phyloP scores from a whole-genome alignment of 2,329 filamentous ascomycete species.

The Basipetospora chlamydospora region DNA sequence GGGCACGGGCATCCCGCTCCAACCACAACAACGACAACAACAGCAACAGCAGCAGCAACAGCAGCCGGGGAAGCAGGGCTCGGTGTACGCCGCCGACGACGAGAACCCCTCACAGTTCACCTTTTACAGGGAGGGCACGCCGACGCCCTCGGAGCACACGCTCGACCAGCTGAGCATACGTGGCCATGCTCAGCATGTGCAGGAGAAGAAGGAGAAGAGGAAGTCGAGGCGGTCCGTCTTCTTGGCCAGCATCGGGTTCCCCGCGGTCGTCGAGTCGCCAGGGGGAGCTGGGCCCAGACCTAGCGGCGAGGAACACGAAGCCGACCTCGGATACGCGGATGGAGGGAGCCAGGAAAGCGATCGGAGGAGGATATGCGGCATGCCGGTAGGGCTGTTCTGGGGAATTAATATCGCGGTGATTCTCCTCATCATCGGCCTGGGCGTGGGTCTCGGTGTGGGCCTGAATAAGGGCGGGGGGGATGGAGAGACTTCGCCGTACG shows the following conservation, averaged over 20 bases:
- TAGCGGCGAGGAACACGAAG: not conserved
- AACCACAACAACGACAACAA: too few species aligned
- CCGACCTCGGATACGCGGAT: not conserved
- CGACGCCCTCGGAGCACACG: constrained; percentile 5
- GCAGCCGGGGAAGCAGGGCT: too few species aligned
- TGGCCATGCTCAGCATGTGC: too few species aligned
- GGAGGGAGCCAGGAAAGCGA: too few species aligned
- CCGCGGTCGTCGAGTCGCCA: constrained; percentile 1
- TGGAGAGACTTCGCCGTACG: not conserved
- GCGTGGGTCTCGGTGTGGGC: constrained; percentile 23
- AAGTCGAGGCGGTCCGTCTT: constrained; percentile 2
- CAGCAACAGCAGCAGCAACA: too few species aligned
- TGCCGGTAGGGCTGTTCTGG: constrained; percentile 21
- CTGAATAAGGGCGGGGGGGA: constrained; percentile 6
- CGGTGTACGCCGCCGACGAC: constrained; percentile 1
- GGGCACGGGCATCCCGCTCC: too few species aligned
- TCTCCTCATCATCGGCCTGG: constrained; percentile 18
- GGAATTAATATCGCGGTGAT: constrained; percentile 14
- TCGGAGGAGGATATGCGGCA: constrained; percentile 6
- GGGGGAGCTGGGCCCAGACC: not conserved
- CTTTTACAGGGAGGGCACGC: constrained; percentile 3
- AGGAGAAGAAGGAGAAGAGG: constrained; percentile 1
- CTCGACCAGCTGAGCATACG: not conserved
- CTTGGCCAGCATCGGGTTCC: constrained; percentile 2
- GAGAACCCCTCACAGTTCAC: constrained; percentile 2